These are phyloP conservation scores for Fusarium algeriense DNA, from an alignment of 2,329 filamentous ascomycete genomes.

Conservation along the genomic window DNA sequence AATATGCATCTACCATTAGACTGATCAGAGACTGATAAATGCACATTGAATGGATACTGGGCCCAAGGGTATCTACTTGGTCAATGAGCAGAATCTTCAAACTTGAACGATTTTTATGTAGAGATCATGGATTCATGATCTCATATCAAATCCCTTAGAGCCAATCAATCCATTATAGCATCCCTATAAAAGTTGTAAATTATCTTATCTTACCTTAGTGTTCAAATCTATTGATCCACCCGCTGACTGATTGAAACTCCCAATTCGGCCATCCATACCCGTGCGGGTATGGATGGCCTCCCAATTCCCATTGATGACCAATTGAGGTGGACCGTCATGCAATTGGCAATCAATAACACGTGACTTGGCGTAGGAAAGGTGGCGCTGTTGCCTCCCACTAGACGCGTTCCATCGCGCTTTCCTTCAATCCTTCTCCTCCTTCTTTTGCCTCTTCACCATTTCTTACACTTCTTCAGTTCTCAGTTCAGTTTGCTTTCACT, in stretches of 20 bases:
- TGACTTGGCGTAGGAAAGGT: constrained; percentile 54
- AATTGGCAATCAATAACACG: constrained; percentile 41
- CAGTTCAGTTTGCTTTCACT: neutral
- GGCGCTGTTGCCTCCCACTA: constrained; percentile 43
- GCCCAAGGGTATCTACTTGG: too few relatives aligned
- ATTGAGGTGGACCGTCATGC: neutral
- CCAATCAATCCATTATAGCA: neutral
- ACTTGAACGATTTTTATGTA: neutral
- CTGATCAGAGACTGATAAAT: too few relatives aligned
- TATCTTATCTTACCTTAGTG: too few relatives aligned
- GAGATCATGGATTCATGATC: too few relatives aligned
- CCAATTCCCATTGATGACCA: neutral
- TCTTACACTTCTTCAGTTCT: neutral
- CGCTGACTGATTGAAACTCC: too few relatives aligned
- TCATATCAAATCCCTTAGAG: too few relatives aligned
- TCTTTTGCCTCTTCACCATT: constrained; percentile 30
- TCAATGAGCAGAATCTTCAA: neutral
- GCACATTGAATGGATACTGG: too few relatives aligned
- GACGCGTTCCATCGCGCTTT: constrained; percentile 54
- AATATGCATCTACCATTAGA: too few relatives aligned
- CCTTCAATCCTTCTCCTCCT: constrained; percentile 40
- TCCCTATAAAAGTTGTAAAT: too few relatives aligned
- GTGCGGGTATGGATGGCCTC: too few relatives aligned
- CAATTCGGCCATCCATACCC: too few relatives aligned
- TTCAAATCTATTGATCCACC: too few relatives aligned